phyloP scores from a whole-genome alignment of 208 protist species.

The Acanthamoeba triangularis region DNA sequence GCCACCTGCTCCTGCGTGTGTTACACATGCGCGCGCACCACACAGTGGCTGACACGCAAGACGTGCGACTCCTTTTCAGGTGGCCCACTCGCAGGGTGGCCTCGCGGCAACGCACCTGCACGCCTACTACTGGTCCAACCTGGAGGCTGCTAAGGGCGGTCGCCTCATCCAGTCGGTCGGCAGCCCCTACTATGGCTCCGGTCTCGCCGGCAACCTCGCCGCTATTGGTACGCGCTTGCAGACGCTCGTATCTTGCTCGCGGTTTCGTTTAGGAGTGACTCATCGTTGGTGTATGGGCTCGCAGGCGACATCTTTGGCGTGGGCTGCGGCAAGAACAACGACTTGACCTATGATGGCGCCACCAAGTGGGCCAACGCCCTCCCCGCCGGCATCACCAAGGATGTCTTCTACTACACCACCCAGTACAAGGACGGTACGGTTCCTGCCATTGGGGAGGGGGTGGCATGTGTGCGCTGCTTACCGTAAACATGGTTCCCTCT shows the following conservation, averaged over 20 bases:
- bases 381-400: not conserved
- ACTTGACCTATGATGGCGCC: constrained; percentile 86
- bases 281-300: not conserved
- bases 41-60: not conserved
- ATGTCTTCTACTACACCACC: constrained; percentile 85
- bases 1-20: no score
- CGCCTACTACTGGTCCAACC: constrained; percentile 83
- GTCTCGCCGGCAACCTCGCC: constrained; percentile 80
- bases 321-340: constrained; percentile 73
- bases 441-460: not conserved
- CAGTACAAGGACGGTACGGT: constrained; percentile 78
- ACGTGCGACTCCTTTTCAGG: not conserved
- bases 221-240: constrained; percentile 70
- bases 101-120: constrained; percentile 78
- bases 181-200: constrained; percentile 85
- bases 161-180: constrained; percentile 86
- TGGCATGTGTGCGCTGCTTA: constrained; percentile 17
- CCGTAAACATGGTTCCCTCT: not conserved
- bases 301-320: constrained; percentile 12
- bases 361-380: constrained; percentile 79
- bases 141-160: constrained; percentile 44
- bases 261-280: not conserved
- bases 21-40: no score
- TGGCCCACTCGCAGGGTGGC: constrained; percentile 88
- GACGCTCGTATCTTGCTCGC: not conserved